Conservation (phyloP, 352 stramenopile genomes). For the Blastocystis sp. region DNA sequence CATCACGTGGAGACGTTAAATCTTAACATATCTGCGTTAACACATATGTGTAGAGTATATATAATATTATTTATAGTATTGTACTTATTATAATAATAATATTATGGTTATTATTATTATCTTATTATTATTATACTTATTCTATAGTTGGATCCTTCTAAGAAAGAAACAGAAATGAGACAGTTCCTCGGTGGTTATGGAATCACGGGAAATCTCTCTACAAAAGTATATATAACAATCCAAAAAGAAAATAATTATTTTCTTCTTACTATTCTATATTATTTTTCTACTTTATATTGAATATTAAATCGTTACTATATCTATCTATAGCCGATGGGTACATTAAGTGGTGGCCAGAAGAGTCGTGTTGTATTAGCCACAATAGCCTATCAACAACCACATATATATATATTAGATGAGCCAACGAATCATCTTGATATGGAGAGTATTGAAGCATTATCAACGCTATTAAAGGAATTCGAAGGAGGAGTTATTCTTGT, state of each 20-base stretch:
- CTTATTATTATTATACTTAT: slow-evolving; percentile 20
- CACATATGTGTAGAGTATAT: slow-evolving; percentile 50
- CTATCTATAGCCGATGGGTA: slow-evolving; percentile 68
- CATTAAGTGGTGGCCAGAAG: slow-evolving; percentile 79
- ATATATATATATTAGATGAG: slow-evolving; percentile 71
- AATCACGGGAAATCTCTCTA: slow-evolving; percentile 47
- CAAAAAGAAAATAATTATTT: slow-evolving; percentile 22
- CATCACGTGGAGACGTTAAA: slow-evolving; percentile 51
- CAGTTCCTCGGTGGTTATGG: slow-evolving; percentile 45
- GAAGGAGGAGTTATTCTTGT: slow-evolving; percentile 84
- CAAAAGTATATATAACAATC: background rate
- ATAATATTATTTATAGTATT: too few species aligned
- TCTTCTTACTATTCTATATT: slow-evolving; percentile 6
- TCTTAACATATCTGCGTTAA: slow-evolving; percentile 49
- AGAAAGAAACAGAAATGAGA: slow-evolving; percentile 44
- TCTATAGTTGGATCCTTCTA: slow-evolving; percentile 12
- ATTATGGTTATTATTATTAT: slow-evolving; percentile 50
- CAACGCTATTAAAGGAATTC: slow-evolving; percentile 77
- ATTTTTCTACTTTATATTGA: slow-evolving; percentile 51
- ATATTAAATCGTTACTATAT: slow-evolving; percentile 67
- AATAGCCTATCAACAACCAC: slow-evolving; percentile 52
- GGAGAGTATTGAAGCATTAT: slow-evolving; percentile 62
- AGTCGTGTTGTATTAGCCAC: slow-evolving; percentile 55
- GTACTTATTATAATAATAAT: slow-evolving; percentile 39
- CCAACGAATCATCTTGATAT: slow-evolving; percentile 74